These are phyloP conservation scores for Talaromyces sp. DNA, from an alignment of 2,329 filamentous ascomycete genomes.

Conservation along the genomic window DNA sequence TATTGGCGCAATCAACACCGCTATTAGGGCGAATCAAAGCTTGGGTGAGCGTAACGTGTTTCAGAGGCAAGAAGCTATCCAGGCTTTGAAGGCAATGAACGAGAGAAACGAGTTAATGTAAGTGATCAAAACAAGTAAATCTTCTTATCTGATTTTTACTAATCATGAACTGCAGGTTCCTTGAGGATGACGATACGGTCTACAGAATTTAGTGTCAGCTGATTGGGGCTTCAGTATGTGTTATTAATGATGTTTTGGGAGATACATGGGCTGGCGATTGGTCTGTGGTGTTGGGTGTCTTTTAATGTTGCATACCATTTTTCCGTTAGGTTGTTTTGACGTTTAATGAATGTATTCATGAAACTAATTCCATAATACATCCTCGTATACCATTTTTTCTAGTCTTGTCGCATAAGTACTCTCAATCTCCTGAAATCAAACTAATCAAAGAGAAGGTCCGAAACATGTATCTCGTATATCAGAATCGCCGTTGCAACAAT, in stretches of 20 bases:
- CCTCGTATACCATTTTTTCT: neutral
- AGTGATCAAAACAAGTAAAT: conserved; percentile 44
- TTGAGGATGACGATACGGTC: conserved; percentile 59
- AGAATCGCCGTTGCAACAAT: conserved; percentile 29
- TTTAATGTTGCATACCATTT: neutral
- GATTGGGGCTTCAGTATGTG: neutral
- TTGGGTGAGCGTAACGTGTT: conserved; percentile 61
- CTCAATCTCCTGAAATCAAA: neutral
- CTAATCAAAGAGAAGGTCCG: neutral
- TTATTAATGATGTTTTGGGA: conserved; percentile 3
- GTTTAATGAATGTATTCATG: neutral
- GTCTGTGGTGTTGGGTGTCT: conserved; percentile 17
- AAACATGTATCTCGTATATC: neutral
- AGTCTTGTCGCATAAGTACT: neutral
- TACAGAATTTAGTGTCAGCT: conserved; percentile 61
- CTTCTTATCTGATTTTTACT: neutral
- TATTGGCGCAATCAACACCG: conserved; percentile 74
- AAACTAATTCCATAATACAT: neutral
- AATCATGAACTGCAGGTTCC: conserved; percentile 36
- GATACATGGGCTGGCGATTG: neutral
- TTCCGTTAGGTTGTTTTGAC: neutral
- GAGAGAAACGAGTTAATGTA: conserved; percentile 89
- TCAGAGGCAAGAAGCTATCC: conserved; percentile 67
- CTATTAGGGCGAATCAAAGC: conserved; percentile 51
- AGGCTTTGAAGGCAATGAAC: conserved; percentile 76